Evolutionary conservation across 2,329 filamentous ascomycete genomes (phyloP), one percentile per base, ranked within the genome.

Genomic region (Beauveria caledonica): DNA sequence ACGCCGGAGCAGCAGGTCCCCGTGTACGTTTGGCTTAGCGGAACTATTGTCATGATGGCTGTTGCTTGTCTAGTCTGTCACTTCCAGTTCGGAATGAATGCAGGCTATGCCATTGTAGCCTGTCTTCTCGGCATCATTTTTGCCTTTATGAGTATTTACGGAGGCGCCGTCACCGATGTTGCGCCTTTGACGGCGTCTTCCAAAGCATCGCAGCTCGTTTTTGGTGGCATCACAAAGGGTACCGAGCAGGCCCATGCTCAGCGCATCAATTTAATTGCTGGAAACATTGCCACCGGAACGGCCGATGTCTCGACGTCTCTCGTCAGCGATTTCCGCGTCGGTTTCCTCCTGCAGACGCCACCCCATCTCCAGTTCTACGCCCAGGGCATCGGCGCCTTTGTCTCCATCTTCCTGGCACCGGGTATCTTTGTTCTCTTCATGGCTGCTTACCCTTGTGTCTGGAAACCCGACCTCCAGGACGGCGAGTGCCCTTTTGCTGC

Each of bases 351-450:
- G 58, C 77, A 80, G 63, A 88, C 86, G 0, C 80, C 86, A 0
- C 86, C 86, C 0, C 78, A 81, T 62, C 79, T 85, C 69, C 86
- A 89, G 70, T 89, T 85, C 77, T 77, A 85, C 64, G 86, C 85
- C 0, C 86, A 89, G 71, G 79, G 77, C 46, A 71, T 86, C 15
- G 86, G 86, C 29, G 82, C 82, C 9, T 69, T 87, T 36, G 79
- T 87, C 52, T 80, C 85, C n/a, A 77, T 87, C 65, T 87, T 87
- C 74, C 73, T 89, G 13, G 84, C 86, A 0, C 85, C 85, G 1
- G 85, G 82, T 10, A 79, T 89, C 65, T 89, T 88, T 68, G 80
- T 87, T 39, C 80, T 88, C 49, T 88, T 88, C 75, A 80, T 83
- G 63, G 78, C 80, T 5, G 86, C 86, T 0, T 89, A 89, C 70